Evolutionary conservation across 2,329 filamentous ascomycete genomes (phyloP).

Genomic region (Penicillium rolfsii): DNA sequence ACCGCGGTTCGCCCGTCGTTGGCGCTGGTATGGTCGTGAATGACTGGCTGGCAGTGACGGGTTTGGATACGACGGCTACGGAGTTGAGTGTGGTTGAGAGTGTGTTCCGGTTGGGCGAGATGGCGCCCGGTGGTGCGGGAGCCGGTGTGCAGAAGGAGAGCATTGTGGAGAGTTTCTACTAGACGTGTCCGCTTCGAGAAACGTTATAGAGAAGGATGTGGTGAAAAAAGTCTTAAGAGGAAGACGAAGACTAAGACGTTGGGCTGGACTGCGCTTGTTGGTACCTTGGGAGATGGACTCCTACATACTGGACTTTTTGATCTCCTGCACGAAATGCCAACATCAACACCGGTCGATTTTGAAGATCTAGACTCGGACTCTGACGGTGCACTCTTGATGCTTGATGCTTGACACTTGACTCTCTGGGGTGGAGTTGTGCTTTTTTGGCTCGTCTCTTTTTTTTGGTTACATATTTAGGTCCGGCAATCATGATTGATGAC

Average conservation of each 20-base stretch:
- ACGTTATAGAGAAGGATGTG: no score
- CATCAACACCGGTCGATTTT: not conserved
- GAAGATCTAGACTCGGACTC: not conserved
- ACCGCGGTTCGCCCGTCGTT: constrained; percentile 91
- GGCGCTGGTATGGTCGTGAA: constrained; percentile 96
- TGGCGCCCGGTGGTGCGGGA: constrained; percentile 66
- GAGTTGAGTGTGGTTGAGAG: constrained; percentile 95
- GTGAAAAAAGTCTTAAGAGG: not conserved
- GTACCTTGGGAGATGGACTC: not conserved
- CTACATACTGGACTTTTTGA: not conserved
- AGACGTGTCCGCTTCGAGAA: constrained; percentile 35
- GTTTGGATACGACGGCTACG: constrained; percentile 93
- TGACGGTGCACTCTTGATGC: not conserved
- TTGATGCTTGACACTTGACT: not conserved
- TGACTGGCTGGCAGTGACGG: constrained; percentile 95
- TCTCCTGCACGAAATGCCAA: not conserved
- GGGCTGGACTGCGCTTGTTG: not conserved
- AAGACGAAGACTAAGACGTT: not conserved
- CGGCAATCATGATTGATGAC: constrained; percentile 23
- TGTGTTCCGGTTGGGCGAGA: constrained; percentile 92
- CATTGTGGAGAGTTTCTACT: constrained; percentile 99
- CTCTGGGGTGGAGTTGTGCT: not conserved
- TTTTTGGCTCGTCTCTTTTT: constrained; percentile 3
- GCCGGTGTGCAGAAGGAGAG: constrained; percentile 77
- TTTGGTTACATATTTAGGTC: constrained; percentile 9